Evolutionary conservation across 441 rosid species (phyloP).

Genomic region (Euphorbia schlechtendalii): DNA sequence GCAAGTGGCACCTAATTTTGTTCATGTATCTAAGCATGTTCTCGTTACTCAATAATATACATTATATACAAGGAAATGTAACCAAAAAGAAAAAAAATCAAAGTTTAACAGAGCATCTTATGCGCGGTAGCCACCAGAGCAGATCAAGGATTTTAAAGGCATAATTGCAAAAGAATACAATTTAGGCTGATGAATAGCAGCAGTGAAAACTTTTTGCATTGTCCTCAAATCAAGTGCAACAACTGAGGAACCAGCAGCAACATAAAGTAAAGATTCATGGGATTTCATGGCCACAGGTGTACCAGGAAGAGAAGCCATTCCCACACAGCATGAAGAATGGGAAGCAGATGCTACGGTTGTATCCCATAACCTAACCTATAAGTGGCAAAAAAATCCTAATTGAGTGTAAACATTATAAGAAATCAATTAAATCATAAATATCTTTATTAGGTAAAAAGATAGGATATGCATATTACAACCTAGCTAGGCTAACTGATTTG

Average conservation of each 20-base stretch:
- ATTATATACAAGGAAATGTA: neutral
- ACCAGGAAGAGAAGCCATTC: conserved; percentile 49
- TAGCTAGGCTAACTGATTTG: neutral
- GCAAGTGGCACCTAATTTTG: neutral
- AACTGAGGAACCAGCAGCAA: conserved; percentile 60
- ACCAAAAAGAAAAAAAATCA: neutral
- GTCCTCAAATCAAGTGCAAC: conserved; percentile 54
- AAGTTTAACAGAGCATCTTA: conserved; percentile 24
- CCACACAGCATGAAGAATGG: conserved; percentile 63
- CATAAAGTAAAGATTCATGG: conserved; percentile 49
- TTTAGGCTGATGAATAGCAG: conserved; percentile 29
- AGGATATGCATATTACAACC: neutral
- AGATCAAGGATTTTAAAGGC: conserved; percentile 45
- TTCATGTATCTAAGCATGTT: neutral
- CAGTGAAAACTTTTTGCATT: conserved; percentile 45
- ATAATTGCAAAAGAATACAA: conserved; percentile 37
- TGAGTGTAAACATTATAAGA: conserved; percentile 3
- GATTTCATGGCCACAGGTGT: conserved; percentile 50
- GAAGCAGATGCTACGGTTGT: conserved; percentile 37
- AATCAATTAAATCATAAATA: neutral
- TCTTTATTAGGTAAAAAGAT: neutral
- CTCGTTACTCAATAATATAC: neutral
- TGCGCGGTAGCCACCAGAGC: conserved; percentile 54
- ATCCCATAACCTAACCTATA: conserved; percentile 71
- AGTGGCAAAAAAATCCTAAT: conserved; percentile 8